Evolutionary conservation across 192 early-diverging fungal species (phyloP).

Genomic region (Gigaspora rosea): DNA sequence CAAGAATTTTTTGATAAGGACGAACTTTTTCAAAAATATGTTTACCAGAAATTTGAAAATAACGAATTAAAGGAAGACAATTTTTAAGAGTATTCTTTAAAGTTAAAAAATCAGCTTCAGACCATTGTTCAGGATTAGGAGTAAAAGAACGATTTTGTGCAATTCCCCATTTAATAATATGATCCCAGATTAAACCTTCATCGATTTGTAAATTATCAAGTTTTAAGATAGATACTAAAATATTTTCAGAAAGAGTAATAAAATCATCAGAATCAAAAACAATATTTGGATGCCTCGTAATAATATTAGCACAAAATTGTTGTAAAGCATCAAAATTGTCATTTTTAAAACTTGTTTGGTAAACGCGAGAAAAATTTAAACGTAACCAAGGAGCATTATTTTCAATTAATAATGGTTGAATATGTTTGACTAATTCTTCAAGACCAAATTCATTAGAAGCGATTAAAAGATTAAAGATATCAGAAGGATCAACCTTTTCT

Average conservation of each 20-base stretch:
- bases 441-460: background rate
- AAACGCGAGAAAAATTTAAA: background rate
- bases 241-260: background rate
- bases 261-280: constrained; percentile 12
- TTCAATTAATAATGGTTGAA: background rate
- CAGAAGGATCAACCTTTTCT: background rate
- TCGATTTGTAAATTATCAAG: background rate
- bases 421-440: background rate
- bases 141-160: background rate
- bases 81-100: too few species aligned
- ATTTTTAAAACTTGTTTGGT: background rate
- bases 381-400: background rate
- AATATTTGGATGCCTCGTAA: background rate
- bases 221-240: background rate
- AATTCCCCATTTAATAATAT: constrained; percentile 10
- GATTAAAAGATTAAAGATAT: constrained; percentile 1
- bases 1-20: too few species aligned
- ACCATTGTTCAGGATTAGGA: too few species aligned
- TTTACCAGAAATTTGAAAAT: too few species aligned
- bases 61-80: too few species aligned
- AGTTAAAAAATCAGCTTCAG: too few species aligned
- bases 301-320: background rate
- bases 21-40: too few species aligned
- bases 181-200: constrained; percentile 9
- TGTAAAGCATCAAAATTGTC: background rate